Evolutionary conservation across 495 filamentous ascomycete genomes (phyloP), one percentile per base, ranked within the genome.

Genomic region (Aspergillus indologenus): DNA sequence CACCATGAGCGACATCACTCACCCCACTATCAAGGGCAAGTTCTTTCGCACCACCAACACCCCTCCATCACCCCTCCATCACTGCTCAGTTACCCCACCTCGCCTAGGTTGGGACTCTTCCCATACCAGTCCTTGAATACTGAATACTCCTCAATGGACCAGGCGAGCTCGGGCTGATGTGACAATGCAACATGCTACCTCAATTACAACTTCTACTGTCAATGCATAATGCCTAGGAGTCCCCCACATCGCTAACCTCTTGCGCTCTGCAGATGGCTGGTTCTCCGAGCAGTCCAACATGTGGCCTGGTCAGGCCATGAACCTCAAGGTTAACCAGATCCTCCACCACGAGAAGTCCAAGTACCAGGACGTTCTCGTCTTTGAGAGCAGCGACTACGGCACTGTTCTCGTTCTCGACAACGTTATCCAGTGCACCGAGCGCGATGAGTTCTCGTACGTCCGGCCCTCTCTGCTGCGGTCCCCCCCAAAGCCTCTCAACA

Each of bases 231-330:
- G 22, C 44, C 23, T n/a, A 34, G 21, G 46, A 43, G 53, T 66
- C 55, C 63, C 55, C 47, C 29, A 26, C 34, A 9, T 18, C 40
- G 48, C 48, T 51, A 51, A 51, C 23, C 1, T 17, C 3, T 24
- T 8, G 15, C n/a, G 5, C 23, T 23, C 24, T 64, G 21, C 57
- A 96, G 93, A 98, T 95, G 94, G 93, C 78, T 99, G 94, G 95
- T 98, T 98, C 87, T 91, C 91, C 71, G 95, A 98, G 78, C 87
- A 96, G 75, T 95, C 90, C 58, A 79, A 90, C 67, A 96, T 97
- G 91, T 99, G 95, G 94, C 94, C 94, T 50, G 94, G 94, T 67
- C 95, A 98, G 78, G 94, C 94, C 68, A 97, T 98, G 93, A 96
- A 89, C 62, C 87, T 99, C 72, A 92, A 90, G 80, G 93, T 99